Conservation (phyloP, 2,329 filamentous ascomycete species). For the Chaetomiaceae sp. region DNA sequence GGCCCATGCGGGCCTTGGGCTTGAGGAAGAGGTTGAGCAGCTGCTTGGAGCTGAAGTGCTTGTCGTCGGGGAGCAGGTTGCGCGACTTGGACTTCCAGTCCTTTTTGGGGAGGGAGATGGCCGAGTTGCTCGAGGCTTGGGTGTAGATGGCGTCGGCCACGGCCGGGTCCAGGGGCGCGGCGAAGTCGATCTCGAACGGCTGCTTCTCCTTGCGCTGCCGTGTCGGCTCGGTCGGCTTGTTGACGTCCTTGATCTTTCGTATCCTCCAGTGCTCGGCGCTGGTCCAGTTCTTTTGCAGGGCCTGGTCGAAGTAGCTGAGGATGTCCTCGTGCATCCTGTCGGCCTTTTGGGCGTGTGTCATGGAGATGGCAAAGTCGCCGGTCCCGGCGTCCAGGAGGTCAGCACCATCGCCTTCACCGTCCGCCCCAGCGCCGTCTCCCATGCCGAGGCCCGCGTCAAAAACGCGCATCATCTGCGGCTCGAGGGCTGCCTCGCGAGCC, state of each 20-base stretch:
- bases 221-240: conserved; percentile 57
- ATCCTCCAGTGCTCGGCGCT: conserved; percentile 99
- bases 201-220: conserved; percentile 90
- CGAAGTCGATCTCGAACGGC: conserved; percentile 90
- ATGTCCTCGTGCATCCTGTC: conserved; percentile 85
- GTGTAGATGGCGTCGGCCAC: conserved; percentile 77
- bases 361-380: conserved; percentile 73
- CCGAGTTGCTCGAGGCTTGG: conserved; percentile 71
- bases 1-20: conserved; percentile 79
- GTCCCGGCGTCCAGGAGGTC: conserved; percentile 61
- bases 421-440: conserved; percentile 50
- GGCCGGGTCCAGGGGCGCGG: conserved; percentile 64
- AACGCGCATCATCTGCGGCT: conserved; percentile 81
- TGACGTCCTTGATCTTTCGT: conserved; percentile 77
- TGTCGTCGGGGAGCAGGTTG: conserved; percentile 93
- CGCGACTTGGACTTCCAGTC: conserved; percentile 93
- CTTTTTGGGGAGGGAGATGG: conserved; percentile 83
- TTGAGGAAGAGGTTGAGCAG: conserved; percentile 89
- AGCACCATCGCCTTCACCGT: conserved; percentile 49
- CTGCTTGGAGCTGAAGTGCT: conserved; percentile 94
- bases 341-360: conserved; percentile 62
- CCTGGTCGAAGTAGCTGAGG: conserved; percentile 95
- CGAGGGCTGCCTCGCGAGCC: conserved; percentile 83
- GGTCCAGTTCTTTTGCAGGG: conserved; percentile 93
- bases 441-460: conserved; percentile 58